Conservation (phyloP, 192 early-diverging fungal genomes). For the Nowakowskiella sp. region DNA sequence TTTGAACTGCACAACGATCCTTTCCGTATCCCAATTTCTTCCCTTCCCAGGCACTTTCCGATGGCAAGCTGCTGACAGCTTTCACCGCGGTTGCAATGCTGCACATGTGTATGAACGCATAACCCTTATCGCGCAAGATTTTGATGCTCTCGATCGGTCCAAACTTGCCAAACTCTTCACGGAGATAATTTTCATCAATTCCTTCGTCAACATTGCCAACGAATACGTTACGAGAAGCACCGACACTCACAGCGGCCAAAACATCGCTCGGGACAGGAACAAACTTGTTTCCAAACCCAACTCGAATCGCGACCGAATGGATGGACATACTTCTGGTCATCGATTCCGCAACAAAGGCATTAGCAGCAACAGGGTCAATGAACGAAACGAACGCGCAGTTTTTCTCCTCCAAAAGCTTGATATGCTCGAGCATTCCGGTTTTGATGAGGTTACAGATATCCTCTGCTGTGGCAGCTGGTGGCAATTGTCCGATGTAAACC, state of each 20-base stretch:
- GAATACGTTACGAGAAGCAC: slow-evolving; percentile 76
- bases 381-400: slow-evolving; percentile 79
- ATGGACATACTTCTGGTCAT: slow-evolving; percentile 41
- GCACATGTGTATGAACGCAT: slow-evolving; percentile 80
- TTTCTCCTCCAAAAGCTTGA: slow-evolving; percentile 66
- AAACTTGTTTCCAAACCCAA: slow-evolving; percentile 71
- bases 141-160: slow-evolving; percentile 67
- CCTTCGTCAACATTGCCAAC: slow-evolving; percentile 62
- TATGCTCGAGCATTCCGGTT: slow-evolving; percentile 58
- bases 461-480: slow-evolving; percentile 42
- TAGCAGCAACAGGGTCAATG: slow-evolving; percentile 56
- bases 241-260: slow-evolving; percentile 52
- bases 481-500: slow-evolving; percentile 75
- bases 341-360: slow-evolving; percentile 50
- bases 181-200: slow-evolving; percentile 19
- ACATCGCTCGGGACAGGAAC: slow-evolving; percentile 41
- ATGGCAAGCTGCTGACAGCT: slow-evolving; percentile 56
- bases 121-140: slow-evolving; percentile 62
- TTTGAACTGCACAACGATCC: slow-evolving; percentile 62
- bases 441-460: slow-evolving; percentile 67
- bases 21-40: slow-evolving; percentile 71
- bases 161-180: slow-evolving; percentile 57
- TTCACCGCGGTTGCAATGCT: slow-evolving; percentile 61
- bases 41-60: slow-evolving; percentile 44
- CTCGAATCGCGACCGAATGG: slow-evolving; percentile 52